phyloP scores from a whole-genome alignment of 78 protist species.

The Dictyostelium purpureum region DNA sequence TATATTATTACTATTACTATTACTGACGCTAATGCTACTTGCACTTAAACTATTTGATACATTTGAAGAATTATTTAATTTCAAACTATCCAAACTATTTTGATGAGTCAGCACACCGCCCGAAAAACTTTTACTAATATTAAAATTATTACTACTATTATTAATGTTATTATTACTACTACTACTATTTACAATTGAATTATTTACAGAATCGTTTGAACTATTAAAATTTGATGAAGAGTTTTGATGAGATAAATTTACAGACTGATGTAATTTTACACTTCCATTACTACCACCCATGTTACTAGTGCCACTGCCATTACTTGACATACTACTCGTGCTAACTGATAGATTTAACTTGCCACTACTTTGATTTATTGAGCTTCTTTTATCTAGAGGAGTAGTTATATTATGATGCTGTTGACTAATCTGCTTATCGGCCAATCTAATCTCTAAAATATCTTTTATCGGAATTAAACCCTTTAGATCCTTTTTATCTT shows the following conservation, averaged over 20 bases:
- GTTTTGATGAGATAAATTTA: neutral
- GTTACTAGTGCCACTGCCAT: neutral
- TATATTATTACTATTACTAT: neutral
- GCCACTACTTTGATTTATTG: slow-evolving; percentile 4
- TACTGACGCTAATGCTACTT: neutral
- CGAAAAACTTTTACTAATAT: neutral
- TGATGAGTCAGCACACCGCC: too few species aligned
- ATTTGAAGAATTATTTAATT: too few species aligned
- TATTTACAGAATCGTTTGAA: neutral
- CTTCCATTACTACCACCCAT: too few species aligned
- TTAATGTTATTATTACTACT: neutral
- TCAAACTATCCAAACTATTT: too few species aligned
- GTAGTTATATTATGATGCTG: neutral
- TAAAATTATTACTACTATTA: neutral
- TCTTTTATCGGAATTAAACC: slow-evolving; percentile 23
- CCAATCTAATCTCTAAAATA: slow-evolving; percentile 8
- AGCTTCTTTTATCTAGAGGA: too few species aligned
- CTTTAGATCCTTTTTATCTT: neutral
- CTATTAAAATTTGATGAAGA: neutral
- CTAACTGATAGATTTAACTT: too few species aligned
- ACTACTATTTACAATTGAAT: neutral
- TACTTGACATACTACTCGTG: neutral
- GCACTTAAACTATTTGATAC: too few species aligned
- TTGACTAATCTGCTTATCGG: neutral
- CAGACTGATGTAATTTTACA: too few species aligned